Percentiles rank a stretch among this genome's conserved stretches.
phyloP scores from a whole-genome alignment of 225 moss, liverwort and hornwort genomes.

The Thuidium tamariscinum region DNA sequence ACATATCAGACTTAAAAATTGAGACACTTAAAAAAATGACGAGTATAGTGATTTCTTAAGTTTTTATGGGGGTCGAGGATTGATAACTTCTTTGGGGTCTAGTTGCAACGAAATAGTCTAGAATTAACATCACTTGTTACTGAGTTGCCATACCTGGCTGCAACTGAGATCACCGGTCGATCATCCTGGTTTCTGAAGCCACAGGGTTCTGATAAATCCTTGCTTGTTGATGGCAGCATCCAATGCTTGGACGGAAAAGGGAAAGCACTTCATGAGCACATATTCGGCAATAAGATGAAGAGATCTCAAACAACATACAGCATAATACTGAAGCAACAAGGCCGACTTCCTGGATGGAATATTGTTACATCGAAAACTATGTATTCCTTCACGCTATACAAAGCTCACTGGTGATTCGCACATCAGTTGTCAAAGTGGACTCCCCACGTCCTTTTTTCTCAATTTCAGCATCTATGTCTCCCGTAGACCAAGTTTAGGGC shows the following conservation, averaged over 20 bases:
- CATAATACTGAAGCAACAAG: background rate
- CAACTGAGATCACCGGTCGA: background rate
- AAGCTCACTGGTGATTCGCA: background rate
- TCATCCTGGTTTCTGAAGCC: background rate
- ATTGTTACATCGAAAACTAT: background rate
- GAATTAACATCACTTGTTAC: background rate
- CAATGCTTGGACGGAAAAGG: slow-evolving; percentile 9
- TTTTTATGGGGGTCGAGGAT: background rate
- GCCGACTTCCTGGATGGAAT: background rate
- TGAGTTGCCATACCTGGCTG: background rate
- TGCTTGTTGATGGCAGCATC: slow-evolving; percentile 11
- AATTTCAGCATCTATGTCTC: background rate
- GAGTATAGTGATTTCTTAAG: background rate
- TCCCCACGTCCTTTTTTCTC: background rate
- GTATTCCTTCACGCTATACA: background rate
- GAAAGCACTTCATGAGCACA: background rate
- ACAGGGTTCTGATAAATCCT: background rate
- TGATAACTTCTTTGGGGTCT: background rate
- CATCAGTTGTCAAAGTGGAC: background rate
- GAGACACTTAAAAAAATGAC: background rate
- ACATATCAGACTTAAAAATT: background rate
- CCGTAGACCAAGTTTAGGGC: background rate
- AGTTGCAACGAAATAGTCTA: background rate
- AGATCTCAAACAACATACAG: background rate
- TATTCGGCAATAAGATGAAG: background rate